Base-by-base conservation (phyloP, 2,329 filamentous ascomycete genomes). In the Plenodomus biglobosus region DNA sequence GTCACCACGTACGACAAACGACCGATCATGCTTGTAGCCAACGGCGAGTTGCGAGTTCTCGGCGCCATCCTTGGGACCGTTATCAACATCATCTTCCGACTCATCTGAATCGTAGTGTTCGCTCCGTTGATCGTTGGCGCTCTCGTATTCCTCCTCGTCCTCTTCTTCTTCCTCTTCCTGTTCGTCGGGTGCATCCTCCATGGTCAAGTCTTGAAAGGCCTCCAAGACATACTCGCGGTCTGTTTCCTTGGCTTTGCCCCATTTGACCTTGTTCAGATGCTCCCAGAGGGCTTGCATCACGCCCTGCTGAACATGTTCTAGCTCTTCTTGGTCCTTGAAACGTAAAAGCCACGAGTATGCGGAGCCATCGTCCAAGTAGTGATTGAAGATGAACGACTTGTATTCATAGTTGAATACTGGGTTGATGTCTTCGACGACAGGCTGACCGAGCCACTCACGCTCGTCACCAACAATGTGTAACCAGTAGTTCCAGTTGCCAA, bases 351-450 rank as follows among this genome's bases (percentile, higher is more conserved):
- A 99, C 1, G 94, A 99, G 71, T 92, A 95, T 3, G 94, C 92
- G 1, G 88, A 88, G 1, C 92, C 90, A 71, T 96, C 90, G 30
- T 86, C 81, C 13, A 87, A 83, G 70, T 96, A 97, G 69, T 96
- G 91, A 66, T 99, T 99, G 81, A 99, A 99, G 65, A 99, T 96
- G 70, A 97, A 97, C 0, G 92, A 97, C n/a, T 96, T 80, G 64
- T 92, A 97, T 71, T 99, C 94, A 59, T 96, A 97, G 75, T 97
- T 97, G 78, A 97, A 99, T 17, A 99, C 92, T 0, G 94, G 94
- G 63, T 97, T 97, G 72, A 97, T 90, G 61, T 99, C 94, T 6
- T 90, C 87, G 22, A 91, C 79, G 22, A 99, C 84, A 2, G 87
- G 82, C 56, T 95, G 89, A 18, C 91, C 91, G 2, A 99, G 78